These are phyloP conservation scores for Podaxis sp. DNA, from an alignment of 768 basidiomycete genomes.

Conservation along the genomic window DNA sequence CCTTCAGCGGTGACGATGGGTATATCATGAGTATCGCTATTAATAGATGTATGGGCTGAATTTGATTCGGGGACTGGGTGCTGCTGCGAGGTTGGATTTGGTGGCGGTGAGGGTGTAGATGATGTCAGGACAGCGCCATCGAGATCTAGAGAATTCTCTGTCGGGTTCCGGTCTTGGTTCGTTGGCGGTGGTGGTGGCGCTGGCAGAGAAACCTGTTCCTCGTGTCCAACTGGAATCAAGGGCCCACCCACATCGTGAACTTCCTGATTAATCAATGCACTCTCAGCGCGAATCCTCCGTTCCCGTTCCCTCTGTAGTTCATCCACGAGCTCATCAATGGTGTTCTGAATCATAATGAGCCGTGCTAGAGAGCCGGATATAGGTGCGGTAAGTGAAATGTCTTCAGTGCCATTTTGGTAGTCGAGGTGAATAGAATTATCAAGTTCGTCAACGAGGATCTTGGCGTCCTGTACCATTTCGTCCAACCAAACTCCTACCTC, in stretches of 20 bases:
- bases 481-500: not conserved
- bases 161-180: not conserved
- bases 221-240: not conserved
- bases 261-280: slow-evolving; percentile 19
- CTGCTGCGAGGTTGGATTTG: not conserved
- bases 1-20: not conserved
- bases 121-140: not conserved
- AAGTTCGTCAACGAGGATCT: slow-evolving; percentile 22
- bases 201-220: not conserved
- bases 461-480: slow-evolving; percentile 21
- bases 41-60: not conserved
- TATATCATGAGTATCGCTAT: not conserved
- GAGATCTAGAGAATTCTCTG: not conserved
- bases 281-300: slow-evolving; percentile 39
- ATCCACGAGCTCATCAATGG: slow-evolving; percentile 45
- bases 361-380: slow-evolving; percentile 49
- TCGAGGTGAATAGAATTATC: slow-evolving; percentile 18
- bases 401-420: slow-evolving; percentile 4
- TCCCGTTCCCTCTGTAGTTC: slow-evolving; percentile 57
- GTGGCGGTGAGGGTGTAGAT: not conserved
- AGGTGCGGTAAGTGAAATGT: slow-evolving; percentile 10
- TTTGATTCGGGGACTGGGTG: not conserved
- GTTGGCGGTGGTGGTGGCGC: not conserved
- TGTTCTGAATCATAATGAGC: slow-evolving; percentile 42
- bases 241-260: not conserved